These are phyloP conservation scores for Ophiognomonia clavigignenti-juglandacearum DNA, from an alignment of 2,329 filamentous ascomycete genomes.

Conservation along the genomic window DNA sequence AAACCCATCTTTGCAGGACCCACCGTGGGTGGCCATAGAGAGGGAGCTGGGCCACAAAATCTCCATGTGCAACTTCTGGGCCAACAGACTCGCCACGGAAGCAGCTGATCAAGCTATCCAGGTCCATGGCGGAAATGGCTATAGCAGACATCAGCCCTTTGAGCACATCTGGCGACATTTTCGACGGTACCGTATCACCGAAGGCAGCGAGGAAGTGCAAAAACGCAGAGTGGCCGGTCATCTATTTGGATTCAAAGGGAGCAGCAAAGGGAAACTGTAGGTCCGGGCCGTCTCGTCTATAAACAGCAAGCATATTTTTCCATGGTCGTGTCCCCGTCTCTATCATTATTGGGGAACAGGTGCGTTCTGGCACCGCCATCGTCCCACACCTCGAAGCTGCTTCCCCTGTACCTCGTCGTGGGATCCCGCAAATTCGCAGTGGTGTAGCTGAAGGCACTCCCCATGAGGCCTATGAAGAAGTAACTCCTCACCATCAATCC, in stretches of 20 bases:
- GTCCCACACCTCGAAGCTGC: conserved; percentile 22
- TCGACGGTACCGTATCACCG: conserved; percentile 57
- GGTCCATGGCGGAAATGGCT: conserved; percentile 56
- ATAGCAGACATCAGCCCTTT: conserved; percentile 54
- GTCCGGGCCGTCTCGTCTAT: conserved; percentile 5
- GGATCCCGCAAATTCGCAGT: conserved; percentile 27
- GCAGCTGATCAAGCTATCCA: conserved; percentile 60
- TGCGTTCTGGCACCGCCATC: conserved; percentile 27
- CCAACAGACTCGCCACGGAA: conserved; percentile 54
- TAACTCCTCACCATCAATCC: conserved; percentile 26
- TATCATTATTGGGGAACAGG: conserved; percentile 28
- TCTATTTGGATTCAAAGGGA: conserved; percentile 28
- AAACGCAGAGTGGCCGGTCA: conserved; percentile 61
- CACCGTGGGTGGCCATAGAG: conserved; percentile 49
- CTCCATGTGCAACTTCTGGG: conserved; percentile 63
- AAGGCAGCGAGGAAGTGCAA: conserved; percentile 61
- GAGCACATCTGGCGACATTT: conserved; percentile 64
- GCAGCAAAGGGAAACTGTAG: background rate
- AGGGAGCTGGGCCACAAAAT: conserved; percentile 56
- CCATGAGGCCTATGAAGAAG: conserved; percentile 30
- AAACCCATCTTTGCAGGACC: background rate
- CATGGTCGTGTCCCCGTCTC: conserved; percentile 4
- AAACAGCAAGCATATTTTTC: conserved; percentile 28
- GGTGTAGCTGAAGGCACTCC: conserved; percentile 29
- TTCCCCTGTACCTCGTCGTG: conserved; percentile 30